Base-by-base conservation (phyloP, 257 asterid genomes). In the Euphrasia confusa region DNA sequence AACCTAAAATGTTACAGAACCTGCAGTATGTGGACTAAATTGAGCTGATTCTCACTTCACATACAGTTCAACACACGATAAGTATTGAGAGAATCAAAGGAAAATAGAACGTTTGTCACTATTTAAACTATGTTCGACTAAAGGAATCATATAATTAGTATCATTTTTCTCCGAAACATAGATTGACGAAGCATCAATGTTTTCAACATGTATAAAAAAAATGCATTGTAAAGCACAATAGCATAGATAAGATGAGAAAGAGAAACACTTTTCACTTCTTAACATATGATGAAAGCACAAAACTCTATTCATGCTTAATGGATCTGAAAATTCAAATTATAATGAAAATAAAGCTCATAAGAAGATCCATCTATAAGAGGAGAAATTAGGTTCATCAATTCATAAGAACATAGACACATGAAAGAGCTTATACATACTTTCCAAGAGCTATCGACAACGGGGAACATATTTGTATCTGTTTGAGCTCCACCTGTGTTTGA, bases 391-490 rank as follows among this genome's bases (percentile, higher is more conserved):
- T 26, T 40, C 52, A 35, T 48, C 21, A 58, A 27, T 44, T 18
- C 39, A 47, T 60, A 35, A 47, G 17, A 35, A 26, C 45, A 60
- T 35, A 60, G 68, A 64, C 69, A 71, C 60, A 61, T 1, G 37
- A 58, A 58, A 59, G 52, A 33, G 27, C 48, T 58, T 48, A 69
- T 71, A 73, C 85, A 39, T 72, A 80, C 86, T 68, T 82, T 90
- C 96, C 98, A 90, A 69, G 90, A 70, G 81, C 98, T 88, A 71
- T 82, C 91, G 10, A 86, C 98, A 60, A 83, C 96, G 15, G 98
- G 98, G 68, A 90, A 90, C 77, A 90, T 54, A 75, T 74, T 79
- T 64, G 86, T 71, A 65, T 85, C 98, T 13, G 84, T 79, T 73
- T 82, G 87, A 62, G 80, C 66, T 45, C 88, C 85, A 72, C 96